A percentile compares a stretch with the other conserved stretches of the same genome.
Conservation (phyloP, 2,329 filamentous ascomycete genomes). For the Gliomastix tumulicola region DNA sequence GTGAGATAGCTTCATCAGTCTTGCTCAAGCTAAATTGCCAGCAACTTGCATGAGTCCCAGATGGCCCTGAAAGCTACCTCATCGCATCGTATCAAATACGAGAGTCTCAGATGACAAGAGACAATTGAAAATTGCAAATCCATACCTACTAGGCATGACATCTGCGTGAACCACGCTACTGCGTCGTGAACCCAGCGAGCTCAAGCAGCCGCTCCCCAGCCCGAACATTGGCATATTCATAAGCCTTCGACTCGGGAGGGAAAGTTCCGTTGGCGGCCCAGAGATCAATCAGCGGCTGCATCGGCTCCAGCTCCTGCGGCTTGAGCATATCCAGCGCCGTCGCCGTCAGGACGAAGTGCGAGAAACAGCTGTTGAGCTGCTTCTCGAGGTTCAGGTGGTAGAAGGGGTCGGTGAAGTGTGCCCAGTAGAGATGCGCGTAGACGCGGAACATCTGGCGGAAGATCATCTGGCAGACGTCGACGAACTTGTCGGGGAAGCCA, state of each 20-base stretch:
- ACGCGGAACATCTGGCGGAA: constrained; percentile 99
- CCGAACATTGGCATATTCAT: constrained; percentile 56
- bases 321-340: constrained; percentile 78
- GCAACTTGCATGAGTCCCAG: no score
- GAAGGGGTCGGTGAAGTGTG: constrained; percentile 80
- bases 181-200: constrained; percentile 23
- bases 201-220: constrained; percentile 54
- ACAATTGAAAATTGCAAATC: no score
- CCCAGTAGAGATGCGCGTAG: constrained; percentile 96
- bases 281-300: constrained; percentile 89
- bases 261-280: constrained; percentile 88
- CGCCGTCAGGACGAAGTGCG: constrained; percentile 74
- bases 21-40: no score
- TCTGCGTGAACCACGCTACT: no score
- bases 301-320: constrained; percentile 87
- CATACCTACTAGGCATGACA: no score
- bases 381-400: constrained; percentile 77
- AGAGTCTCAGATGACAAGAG: no score
- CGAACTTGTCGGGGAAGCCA: constrained; percentile 86
- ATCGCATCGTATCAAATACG: no score
- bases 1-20: no score
- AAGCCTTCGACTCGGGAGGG: constrained; percentile 65
- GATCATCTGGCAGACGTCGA: constrained; percentile 85
- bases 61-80: no score
- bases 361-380: constrained; percentile 81